Base-by-base conservation (phyloP, 2,329 filamentous ascomycete species). In the Didymosphaeria variabile region DNA sequence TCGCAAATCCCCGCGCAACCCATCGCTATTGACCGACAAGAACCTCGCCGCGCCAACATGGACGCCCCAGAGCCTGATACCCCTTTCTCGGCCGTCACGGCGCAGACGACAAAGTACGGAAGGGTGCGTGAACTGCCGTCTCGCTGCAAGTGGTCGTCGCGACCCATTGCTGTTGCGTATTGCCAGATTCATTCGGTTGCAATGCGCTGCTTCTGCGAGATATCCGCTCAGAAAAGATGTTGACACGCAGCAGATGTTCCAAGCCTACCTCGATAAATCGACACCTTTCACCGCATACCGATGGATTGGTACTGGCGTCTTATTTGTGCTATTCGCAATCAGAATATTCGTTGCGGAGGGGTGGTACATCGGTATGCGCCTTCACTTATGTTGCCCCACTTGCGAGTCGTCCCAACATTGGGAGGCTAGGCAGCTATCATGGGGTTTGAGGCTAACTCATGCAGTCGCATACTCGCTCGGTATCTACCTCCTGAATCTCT, bases 401-500 rank as follows among this genome's bases (percentile, higher is more conserved):
- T 36, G 4, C 26, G 26, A 31, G 13, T 31, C 17, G 15, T 8
- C 19, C n/a, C 42, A 10, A 13, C 9, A 19, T 12, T 13, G 12
- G 26, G 31, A n/a, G 7, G 29, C 13, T 1, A n/a, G 23, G 8
- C 2, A 49, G 26, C 7, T 4, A 31, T 17, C 10, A 9, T 29
- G 26, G 26, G 21, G 36, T 36, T 36, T 19, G 45, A 40, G 17
- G 56, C 60, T 66, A 59, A 65, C 60, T 26, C 21, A 9, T 38
- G 40, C 64, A 97, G 95, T 99, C 73, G 94, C 94, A 70, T 99
- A 99, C 81, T 95, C 94, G 40, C 89, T 99, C 58, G 95, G 94
- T 71, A 99, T 99, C 81, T 99, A 99, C 85, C 91, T 99, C 51
- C 90, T 99, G 64, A 99, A 99, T 83, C 89, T 99, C 63, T 99